A percentile compares a stretch with the other conserved stretches of the same genome.
Evolutionary conservation across 2,329 filamentous ascomycete genomes (phyloP).

Genomic region (Westerdykella aurantiaca): DNA sequence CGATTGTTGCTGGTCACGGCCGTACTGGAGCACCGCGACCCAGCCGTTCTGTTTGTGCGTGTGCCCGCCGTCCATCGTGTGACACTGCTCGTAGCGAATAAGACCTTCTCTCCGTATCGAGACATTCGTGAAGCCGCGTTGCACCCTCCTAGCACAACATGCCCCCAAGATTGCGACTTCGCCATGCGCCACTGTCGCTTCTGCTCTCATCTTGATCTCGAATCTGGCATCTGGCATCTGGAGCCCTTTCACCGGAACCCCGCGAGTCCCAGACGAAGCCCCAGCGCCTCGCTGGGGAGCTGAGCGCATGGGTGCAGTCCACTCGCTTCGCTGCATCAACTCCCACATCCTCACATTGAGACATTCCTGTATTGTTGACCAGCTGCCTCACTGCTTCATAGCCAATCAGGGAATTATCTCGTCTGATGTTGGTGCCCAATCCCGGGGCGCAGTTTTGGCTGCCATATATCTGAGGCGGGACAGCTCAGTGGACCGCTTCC

Average conservation of each 20-base stretch:
- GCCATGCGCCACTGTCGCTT: conserved; percentile 10
- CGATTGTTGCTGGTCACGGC: conserved; percentile 7
- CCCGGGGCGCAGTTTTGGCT: conserved; percentile 16
- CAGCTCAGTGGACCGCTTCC: conserved; percentile 23
- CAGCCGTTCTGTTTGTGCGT: conserved; percentile 15
- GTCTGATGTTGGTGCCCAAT: conserved; percentile 24
- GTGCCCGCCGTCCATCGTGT: conserved; percentile 17
- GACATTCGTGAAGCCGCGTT: conserved; percentile 8
- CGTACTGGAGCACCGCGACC: conserved; percentile 1
- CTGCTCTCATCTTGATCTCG: neutral
- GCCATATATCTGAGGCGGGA: conserved; percentile 27
- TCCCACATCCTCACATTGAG: conserved; percentile 13
- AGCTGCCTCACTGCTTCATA: conserved; percentile 16
- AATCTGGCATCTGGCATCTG: neutral
- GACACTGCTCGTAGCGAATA: conserved; percentile 18
- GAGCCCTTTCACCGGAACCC: neutral
- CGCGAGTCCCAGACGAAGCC: conserved; percentile 6
- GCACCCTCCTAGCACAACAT: conserved; percentile 10
- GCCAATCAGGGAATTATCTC: conserved; percentile 9
- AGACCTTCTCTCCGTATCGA: conserved; percentile 23
- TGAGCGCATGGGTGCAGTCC: conserved; percentile 19
- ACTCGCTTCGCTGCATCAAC: conserved; percentile 17
- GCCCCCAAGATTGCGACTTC: too few relatives aligned
- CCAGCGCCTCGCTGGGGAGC: conserved; percentile 15
- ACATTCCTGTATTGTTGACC: conserved; percentile 19